Conservation (phyloP, 441 rosid species). For the Mallotus japonicus region DNA sequence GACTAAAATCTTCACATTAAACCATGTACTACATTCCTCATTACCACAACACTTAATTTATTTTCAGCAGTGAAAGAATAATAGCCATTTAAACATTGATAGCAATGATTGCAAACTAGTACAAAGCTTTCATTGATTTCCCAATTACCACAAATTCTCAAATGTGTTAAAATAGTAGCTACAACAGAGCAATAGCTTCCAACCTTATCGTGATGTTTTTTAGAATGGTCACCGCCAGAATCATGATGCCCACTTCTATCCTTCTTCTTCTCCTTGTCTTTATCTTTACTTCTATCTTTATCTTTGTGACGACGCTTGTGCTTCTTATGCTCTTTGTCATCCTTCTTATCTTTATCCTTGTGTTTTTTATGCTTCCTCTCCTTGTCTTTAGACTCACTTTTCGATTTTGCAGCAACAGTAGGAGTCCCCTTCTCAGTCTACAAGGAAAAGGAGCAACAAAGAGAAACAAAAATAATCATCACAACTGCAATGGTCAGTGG, state of each 20-base stretch:
- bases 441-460: background rate
- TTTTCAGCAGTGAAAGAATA: background rate
- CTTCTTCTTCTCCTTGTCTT: slow-evolving; percentile 73
- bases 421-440: slow-evolving; percentile 77
- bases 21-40: background rate
- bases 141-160: background rate
- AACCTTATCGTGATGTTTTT: slow-evolving; percentile 85
- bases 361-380: slow-evolving; percentile 78
- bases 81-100: background rate
- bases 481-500: background rate
- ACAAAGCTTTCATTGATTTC: background rate
- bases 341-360: slow-evolving; percentile 65
- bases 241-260: slow-evolving; percentile 80
- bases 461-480: background rate
- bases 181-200: slow-evolving; percentile 32
- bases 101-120: background rate
- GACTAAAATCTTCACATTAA: background rate
- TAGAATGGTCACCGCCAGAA: slow-evolving; percentile 66
- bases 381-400: slow-evolving; percentile 63
- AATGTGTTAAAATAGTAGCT: slow-evolving; percentile 8
- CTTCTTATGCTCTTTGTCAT: slow-evolving; percentile 81
- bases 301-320: slow-evolving; percentile 87
- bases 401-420: slow-evolving; percentile 62
- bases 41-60: background rate
- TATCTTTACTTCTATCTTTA: slow-evolving; percentile 55